Evolutionary conservation across 257 asterid species (phyloP), one percentile per base, ranked within the genome.

Genomic region (Paulownia fortunei): DNA sequence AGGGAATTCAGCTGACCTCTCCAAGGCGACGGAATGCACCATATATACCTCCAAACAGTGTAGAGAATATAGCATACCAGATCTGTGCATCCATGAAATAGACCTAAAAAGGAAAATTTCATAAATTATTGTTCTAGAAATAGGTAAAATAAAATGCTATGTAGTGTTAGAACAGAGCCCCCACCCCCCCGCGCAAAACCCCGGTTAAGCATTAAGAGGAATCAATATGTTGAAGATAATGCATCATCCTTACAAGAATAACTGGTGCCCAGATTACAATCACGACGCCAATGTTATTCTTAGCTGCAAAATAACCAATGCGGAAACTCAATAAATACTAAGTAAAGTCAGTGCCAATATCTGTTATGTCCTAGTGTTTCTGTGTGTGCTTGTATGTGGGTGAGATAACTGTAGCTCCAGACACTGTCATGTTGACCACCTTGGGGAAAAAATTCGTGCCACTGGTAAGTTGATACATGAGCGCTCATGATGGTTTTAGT

Each of bases 11-110:
- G 49, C 80, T 72, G 7, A 73, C 98, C 98, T 93, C 86, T 85
- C 98, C 98, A 80, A 94, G 94, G 58, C 97, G 97, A 26, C 97
- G 97, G 74, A 94, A 94, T 76, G 98, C 98, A 37, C 98, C 98
- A 86, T 94, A 94, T 74, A 94, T 88, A 63, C 98, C 98, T 73
- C 98, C 98, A 76, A 94, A 90, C 51, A 94, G 72, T 36, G 98
- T 92, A 27, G 98, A 92, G 86, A 92, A 94, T 83, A 94, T 92
- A 80, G 98, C 98, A 86, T 94, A 94, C 98, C 98, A 94, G 41
- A 94, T 94, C 80, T 91, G 98, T 67, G 91, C 76, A 73, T 93
- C 98, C 98, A 93, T 91, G 83, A 93, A 93, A 81, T 91, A 94
- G 70, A 94, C 98, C 98, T 94, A 82, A 63, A 63, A 73, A 55